phyloP scores from a whole-genome alignment of 1,139 yeast genomes.

The Suhomyces coccinellae region DNA sequence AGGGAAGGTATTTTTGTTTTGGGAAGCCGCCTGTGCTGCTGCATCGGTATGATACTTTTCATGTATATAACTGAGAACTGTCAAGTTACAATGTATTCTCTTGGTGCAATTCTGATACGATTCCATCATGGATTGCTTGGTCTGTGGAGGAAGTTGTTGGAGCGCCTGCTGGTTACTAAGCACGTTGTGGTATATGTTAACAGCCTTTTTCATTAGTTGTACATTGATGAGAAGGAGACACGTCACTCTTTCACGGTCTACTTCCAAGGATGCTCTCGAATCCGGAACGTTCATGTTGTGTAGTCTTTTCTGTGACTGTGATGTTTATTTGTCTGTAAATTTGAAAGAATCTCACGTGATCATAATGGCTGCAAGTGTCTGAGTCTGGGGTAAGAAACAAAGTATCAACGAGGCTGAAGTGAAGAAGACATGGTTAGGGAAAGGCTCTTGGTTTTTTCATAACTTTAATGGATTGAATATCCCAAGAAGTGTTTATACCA shows the following conservation, averaged over 20 bases:
- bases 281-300: conserved; percentile 8
- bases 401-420: too few relatives aligned
- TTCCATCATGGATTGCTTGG: conserved; percentile 41
- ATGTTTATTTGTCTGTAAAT: conserved; percentile 1
- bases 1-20: conserved; percentile 47
- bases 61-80: conserved; percentile 53
- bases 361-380: conserved; percentile 1
- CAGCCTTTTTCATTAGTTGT: conserved; percentile 51
- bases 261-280: conserved; percentile 16
- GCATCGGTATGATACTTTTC: conserved; percentile 49
- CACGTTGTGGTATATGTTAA: conserved; percentile 37
- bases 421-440: too few relatives aligned
- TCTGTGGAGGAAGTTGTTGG: conserved; percentile 38
- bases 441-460: too few relatives aligned
- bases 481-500: too few relatives aligned
- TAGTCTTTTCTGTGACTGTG: not conserved
- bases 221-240: conserved; percentile 54
- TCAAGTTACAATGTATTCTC: conserved; percentile 54
- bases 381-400: not conserved
- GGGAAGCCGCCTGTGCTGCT: conserved; percentile 25
- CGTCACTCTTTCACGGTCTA: conserved; percentile 50
- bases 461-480: too few relatives aligned
- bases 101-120: conserved; percentile 52
- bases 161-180: conserved; percentile 38
- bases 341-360: conserved; percentile 4